Base-by-base conservation (phyloP, 805 yeast species). In the Ogataea trehaloabstinens region DNA sequence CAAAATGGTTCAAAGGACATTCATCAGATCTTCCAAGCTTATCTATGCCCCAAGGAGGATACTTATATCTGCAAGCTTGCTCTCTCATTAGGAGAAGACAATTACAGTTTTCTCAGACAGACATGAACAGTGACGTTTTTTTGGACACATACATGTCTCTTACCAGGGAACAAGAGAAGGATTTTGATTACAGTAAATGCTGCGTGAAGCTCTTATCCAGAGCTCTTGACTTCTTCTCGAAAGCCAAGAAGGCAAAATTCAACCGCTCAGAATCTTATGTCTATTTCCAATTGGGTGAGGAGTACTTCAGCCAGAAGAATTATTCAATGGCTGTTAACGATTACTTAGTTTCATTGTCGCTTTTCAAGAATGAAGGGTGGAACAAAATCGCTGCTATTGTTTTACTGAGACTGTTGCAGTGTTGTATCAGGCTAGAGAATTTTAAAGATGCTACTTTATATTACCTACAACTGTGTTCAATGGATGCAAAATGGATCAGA, bases 241-340 rank as follows among this genome's bases (percentile, higher is more conserved):
- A 60, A 40, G 59, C 64, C 4, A 63, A 60, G 34, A 49, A 55
- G 25, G 34, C 60, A 1, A 61, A 53, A 29, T 67, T 70, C 47
- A 57, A 51, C 22, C 56, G 79, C 42, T 43, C 68, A 3, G 65
- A 70, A 21, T 59, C 70, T 0, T 74, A 64, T 48, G 55, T 74
- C 11, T 66, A 69, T 48, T 75, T 69, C 59, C 68, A 73, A 45
- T 54, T 80, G 6, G 88, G 74, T 1, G 79, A 78, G 33, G 72
- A 67, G 38, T 64, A 68, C 44, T 67, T 52, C 39, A 31, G 38
- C 1, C 27, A 37, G 22, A 31, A 48, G 6, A 60, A 70, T 31
- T 73, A 50, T 46, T 67, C 66, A 7, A 61, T 62, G 54, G 71
- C 81, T 0, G 53, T 67, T 19, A 66, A 67, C 38, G 60, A 66